Base-by-base conservation (phyloP, 495 filamentous ascomycete species). In the Penicillium arizonense region DNA sequence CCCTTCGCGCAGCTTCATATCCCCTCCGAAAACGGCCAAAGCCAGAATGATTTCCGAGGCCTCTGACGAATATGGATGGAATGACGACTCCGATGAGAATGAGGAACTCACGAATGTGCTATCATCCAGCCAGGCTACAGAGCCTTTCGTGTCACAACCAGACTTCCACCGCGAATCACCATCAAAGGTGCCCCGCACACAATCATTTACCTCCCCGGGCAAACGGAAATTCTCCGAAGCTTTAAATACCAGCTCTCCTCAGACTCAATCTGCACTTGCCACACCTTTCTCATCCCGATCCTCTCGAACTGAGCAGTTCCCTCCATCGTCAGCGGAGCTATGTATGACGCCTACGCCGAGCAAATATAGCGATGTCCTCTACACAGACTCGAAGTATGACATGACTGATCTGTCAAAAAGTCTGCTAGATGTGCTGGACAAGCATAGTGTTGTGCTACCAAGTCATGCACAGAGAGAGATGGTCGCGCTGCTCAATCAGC, bases 371-470 rank as follows among this genome's bases (percentile, higher is more conserved):
- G 63, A 77, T 57, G 64, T 67, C 2, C 50, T 71, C 2, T 56
- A 55, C 12, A 28, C 55, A 24, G 57, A 69, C 13, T 53, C 63
- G 14, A 44, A 52, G 21, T 30, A 61, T 4, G 66, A 73, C 18
- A 64, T 70, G 14, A 81, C 77, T 20, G 71, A 79, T 21, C 66
- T 89, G 10, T 76, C 81, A 0, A 60, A 62, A 8, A 74, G 81
- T 21, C 68, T 84, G 13, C 58, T 85, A 38, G 58, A 54, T 1
- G 59, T 84, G 0, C 74, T 90, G 10, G 69, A 80, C 8, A 66
- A 64, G 14, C 67, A 80, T 52, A 50, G 70, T 11, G 72, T 85
- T 16, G 65, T 76, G 10, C 48, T 80, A 3, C 65, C 75, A 2
- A 57, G 65, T 4, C 40, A 64, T 16, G 71, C 74, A 5, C 71